These are phyloP conservation scores for Quercus dentata DNA, from an alignment of 306 rosid genomes.

Conservation along the genomic window DNA sequence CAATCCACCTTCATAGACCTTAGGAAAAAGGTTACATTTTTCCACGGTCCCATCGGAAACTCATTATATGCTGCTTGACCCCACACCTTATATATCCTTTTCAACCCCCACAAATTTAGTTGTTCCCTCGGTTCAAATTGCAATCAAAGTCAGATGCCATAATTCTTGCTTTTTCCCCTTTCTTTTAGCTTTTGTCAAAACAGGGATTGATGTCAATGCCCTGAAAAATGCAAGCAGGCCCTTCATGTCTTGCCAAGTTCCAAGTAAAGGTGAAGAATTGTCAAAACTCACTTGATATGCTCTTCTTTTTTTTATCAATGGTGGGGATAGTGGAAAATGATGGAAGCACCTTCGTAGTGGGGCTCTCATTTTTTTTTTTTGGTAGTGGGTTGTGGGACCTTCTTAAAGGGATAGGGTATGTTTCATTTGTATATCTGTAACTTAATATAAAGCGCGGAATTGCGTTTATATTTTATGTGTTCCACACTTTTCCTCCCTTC, in stretches of 20 bases:
- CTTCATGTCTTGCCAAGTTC: conserved; percentile 50
- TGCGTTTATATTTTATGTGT: not conserved
- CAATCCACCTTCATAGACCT: conserved; percentile 68
- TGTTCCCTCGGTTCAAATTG: conserved; percentile 57
- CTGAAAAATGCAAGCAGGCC: conserved; percentile 43
- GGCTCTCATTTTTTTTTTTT: conserved; percentile 10
- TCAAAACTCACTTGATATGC: conserved; percentile 74
- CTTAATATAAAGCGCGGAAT: conserved; percentile 15
- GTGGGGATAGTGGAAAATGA: conserved; percentile 82
- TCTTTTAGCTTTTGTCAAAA: conserved; percentile 56
- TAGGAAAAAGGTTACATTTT: conserved; percentile 22
- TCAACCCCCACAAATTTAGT: conserved; percentile 44
- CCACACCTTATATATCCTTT: conserved; percentile 42
- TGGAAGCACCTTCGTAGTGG: conserved; percentile 59
- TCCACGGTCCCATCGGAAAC: conserved; percentile 30
- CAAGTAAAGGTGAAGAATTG: conserved; percentile 58
- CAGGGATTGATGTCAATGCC: conserved; percentile 67
- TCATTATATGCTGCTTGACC: conserved; percentile 40
- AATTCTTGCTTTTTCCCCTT: conserved; percentile 43
- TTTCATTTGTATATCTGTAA: conserved; percentile 29
- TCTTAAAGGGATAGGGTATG: conserved; percentile 35
- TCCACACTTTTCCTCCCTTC: not conserved
- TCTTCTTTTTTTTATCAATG: conserved; percentile 46
- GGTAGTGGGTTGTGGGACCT: conserved; percentile 95
- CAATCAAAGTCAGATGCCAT: conserved; percentile 93